Conservation (phyloP, 208 protist genomes). For the Leishmania turanica region DNA sequence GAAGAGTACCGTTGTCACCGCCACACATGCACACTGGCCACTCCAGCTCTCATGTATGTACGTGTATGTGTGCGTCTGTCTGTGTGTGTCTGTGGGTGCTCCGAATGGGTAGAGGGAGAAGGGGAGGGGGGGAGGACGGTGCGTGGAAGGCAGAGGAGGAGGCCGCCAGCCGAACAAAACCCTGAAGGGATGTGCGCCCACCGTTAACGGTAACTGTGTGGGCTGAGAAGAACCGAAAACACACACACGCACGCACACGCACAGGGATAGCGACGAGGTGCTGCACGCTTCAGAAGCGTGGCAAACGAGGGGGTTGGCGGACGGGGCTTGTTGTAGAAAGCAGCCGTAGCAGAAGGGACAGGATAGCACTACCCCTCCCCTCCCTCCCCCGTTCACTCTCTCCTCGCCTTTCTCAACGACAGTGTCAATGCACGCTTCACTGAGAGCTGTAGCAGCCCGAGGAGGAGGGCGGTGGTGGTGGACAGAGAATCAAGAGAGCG, state of each 20-base stretch:
- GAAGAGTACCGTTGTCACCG: no score
- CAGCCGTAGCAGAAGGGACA: no score
- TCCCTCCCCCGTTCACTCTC: not conserved
- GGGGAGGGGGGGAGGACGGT: no score
- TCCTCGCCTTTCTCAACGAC: not conserved
- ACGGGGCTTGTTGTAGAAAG: no score
- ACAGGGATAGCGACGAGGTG: not conserved
- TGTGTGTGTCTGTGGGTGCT: no score
- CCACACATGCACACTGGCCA: no score
- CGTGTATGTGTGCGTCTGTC: no score
- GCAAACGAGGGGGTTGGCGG: not conserved
- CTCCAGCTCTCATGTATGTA: no score
- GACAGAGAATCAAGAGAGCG: not conserved
- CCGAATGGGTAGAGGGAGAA: no score
- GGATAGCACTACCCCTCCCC: no score
- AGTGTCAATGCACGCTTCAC: not conserved
- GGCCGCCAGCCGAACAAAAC: not conserved
- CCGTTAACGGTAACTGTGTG: not conserved
- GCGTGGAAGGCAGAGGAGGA: not conserved
- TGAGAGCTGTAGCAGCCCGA: not conserved
- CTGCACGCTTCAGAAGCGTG: not conserved
- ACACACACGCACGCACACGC: not conserved
- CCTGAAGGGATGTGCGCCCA: not conserved
- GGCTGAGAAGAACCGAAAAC: not conserved
- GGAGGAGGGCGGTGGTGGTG: not conserved